Conservation (phyloP, 768 basidiomycete species). For the Macrocybe gigantea region DNA sequence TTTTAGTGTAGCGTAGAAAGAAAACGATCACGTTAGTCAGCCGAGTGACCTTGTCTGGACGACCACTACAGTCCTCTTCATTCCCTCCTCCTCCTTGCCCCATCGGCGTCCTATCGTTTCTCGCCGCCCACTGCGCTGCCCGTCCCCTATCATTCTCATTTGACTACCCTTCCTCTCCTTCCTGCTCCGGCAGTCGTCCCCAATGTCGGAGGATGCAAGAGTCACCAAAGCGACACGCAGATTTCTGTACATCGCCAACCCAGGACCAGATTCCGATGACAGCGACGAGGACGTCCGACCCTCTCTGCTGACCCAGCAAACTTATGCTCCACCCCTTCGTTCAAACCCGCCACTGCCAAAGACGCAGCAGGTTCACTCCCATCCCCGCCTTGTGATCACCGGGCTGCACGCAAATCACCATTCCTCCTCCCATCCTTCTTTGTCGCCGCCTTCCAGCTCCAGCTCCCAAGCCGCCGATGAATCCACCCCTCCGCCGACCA, state of each 20-base stretch:
- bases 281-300: conserved; percentile 19
- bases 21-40: not conserved
- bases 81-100: not conserved
- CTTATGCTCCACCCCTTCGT: conserved; percentile 6
- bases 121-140: conserved; percentile 2
- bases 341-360: conserved; percentile 8
- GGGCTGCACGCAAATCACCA: conserved; percentile 16
- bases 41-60: conserved; percentile 3
- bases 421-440: conserved; percentile 45
- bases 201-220: conserved; percentile 61
- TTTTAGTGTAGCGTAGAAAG: conserved; percentile 6
- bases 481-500: conserved; percentile 67
- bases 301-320: conserved; percentile 5
- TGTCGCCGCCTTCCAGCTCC: conserved; percentile 66
- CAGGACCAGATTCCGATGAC: conserved; percentile 38
- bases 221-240: conserved; percentile 28
- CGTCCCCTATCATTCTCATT: not conserved
- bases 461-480: conserved; percentile 58
- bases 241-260: conserved; percentile 58
- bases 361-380: conserved; percentile 6
- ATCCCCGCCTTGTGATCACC: conserved; percentile 7
- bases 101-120: conserved; percentile 6
- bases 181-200: conserved; percentile 3
- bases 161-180: not conserved
- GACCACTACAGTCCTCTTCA: conserved; percentile 3